Percentiles rank a stretch among this genome's conserved stretches.
Evolutionary conservation across 306 rosid genomes (phyloP).

Genomic region (Prunus davidiana): DNA sequence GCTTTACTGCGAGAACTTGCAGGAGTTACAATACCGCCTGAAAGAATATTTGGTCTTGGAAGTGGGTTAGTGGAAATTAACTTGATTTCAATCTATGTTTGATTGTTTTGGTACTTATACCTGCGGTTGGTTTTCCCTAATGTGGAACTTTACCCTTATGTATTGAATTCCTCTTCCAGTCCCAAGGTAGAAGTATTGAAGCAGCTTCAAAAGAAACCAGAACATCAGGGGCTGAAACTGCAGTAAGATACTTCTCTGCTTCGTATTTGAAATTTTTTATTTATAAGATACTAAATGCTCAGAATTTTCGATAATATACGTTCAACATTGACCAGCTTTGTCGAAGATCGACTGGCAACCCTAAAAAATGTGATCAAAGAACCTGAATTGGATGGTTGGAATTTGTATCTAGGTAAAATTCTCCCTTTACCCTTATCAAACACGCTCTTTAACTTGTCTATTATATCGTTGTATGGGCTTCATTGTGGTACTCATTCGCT

Average conservation of each 20-base stretch:
- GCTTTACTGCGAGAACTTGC: slow-evolving; percentile 79
- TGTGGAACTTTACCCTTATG: not conserved
- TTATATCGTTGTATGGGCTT: not conserved
- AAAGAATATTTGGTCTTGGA: slow-evolving; percentile 82
- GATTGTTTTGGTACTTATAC: not conserved
- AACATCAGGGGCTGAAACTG: slow-evolving; percentile 70
- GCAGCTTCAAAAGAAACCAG: slow-evolving; percentile 76
- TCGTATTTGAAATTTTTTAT: not conserved
- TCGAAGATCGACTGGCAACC: slow-evolving; percentile 82
- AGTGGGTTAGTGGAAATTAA: slow-evolving; percentile 53
- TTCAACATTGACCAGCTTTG: slow-evolving; percentile 56
- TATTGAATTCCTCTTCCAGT: slow-evolving; percentile 31
- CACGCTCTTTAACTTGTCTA: not conserved
- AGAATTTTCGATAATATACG: slow-evolving; percentile 9
- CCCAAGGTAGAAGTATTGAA: slow-evolving; percentile 86
- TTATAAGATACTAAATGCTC: too few relatives aligned
- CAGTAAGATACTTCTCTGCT: slow-evolving; percentile 55
- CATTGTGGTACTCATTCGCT: too few relatives aligned
- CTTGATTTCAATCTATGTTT: not conserved
- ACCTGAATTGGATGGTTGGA: slow-evolving; percentile 81
- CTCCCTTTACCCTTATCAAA: not conserved
- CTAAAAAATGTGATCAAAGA: slow-evolving; percentile 83
- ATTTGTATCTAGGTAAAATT: slow-evolving; percentile 66
- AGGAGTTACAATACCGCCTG: slow-evolving; percentile 71
- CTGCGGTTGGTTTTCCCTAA: not conserved